Evolutionary conservation across 148 eudicot genomes (phyloP), one percentile per base, ranked within the genome.

Genomic region (Fagopyrum tataricum): DNA sequence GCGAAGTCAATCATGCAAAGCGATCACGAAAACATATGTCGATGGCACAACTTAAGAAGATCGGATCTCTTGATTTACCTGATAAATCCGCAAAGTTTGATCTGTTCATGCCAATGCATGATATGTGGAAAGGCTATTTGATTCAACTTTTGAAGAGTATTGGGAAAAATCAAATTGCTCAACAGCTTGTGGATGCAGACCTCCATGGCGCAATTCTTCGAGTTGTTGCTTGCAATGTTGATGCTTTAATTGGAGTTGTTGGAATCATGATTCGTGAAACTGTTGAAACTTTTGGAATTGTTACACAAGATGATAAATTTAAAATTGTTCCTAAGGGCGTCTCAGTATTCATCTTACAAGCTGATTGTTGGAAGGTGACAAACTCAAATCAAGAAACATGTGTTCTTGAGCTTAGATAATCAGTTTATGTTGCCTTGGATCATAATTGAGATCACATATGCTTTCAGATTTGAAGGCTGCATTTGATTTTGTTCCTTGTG

Each of bases 221-320:
- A 85, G 96, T 90, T 81, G 87, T 80, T 44, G 86, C 83, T 8
- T 84, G 91, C 80, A 92, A 82, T 74, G 68, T 84, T 21, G 80
- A 72, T 64, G 62, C 87, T 67, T 82, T 84, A 26, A 55, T 76
- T 55, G 91, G 91, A 46, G 76, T 87, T 75, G 77, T 73, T 42
- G 97, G 96, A 47, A 84, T 92, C 79, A 90, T 90, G 90, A 78
- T 89, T 66, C 93, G 92, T 72, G 98, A 92, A 84, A 92, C 93
- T 74, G 83, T 78, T 7, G 90, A 92, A 78, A 88, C 98, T 59
- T 86, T 93, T 84, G 91, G 93, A 75, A 83, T 93, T 46, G 77
- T 93, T 70, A 88, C 96, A 1, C 75, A 46, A 74, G 90, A 90
- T 49, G 77, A 90, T 80, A 85, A 77, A 31, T 90, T 90, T 67